phyloP scores from a whole-genome alignment of 1,139 yeast species.

The Saccharomycopsis hybrid region DNA sequence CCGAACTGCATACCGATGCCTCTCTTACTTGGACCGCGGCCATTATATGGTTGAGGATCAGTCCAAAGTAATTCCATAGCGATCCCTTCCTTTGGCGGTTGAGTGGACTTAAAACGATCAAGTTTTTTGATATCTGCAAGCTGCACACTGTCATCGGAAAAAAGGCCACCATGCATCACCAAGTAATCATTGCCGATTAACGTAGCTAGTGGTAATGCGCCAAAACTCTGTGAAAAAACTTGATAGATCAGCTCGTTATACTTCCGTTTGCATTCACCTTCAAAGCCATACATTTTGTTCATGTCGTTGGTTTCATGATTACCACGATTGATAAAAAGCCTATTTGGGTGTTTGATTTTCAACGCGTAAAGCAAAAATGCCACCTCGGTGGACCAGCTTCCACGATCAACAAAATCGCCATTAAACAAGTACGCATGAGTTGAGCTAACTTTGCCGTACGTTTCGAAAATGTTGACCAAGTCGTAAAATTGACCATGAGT shows the following conservation, averaged over 20 bases:
- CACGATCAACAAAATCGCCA: slow-evolving; percentile 97
- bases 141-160: slow-evolving; percentile 68
- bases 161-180: slow-evolving; percentile 94
- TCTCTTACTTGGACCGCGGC: slow-evolving; percentile 84
- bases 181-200: slow-evolving; percentile 70
- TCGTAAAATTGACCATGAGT: slow-evolving; percentile 97
- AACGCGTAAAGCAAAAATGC: slow-evolving; percentile 75
- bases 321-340: slow-evolving; percentile 79
- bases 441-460: slow-evolving; percentile 60
- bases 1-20: slow-evolving; percentile 97
- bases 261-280: slow-evolving; percentile 91
- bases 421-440: slow-evolving; percentile 77
- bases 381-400: slow-evolving; percentile 97
- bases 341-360: slow-evolving; percentile 71
- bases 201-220: slow-evolving; percentile 80
- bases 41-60: slow-evolving; percentile 78
- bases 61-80: slow-evolving; percentile 98
- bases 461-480: slow-evolving; percentile 67
- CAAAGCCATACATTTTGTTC: slow-evolving; percentile 95
- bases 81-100: slow-evolving; percentile 86
- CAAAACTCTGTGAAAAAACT: slow-evolving; percentile 82
- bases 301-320: slow-evolving; percentile 95
- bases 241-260: slow-evolving; percentile 79
- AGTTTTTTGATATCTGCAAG: slow-evolving; percentile 67
- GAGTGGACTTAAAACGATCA: slow-evolving; percentile 60